These are phyloP conservation scores for Podospora tetraspora DNA, from an alignment of 495 filamentous ascomycete genomes.

Conservation along the genomic window DNA sequence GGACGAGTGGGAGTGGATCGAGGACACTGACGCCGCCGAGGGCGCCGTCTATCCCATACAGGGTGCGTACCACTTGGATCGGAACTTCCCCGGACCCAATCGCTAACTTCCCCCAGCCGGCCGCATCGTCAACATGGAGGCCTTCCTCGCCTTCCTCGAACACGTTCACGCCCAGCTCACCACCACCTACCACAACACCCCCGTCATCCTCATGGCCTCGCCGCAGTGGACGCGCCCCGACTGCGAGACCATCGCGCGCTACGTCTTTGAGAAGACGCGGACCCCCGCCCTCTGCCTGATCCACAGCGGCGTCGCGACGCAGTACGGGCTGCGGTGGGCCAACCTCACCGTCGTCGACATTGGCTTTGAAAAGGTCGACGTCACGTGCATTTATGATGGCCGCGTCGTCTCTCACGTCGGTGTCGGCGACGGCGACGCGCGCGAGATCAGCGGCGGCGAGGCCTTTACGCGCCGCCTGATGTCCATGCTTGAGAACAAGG, in stretches of 20 bases:
- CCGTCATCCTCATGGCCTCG: slow-evolving; percentile 79
- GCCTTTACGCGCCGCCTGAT: slow-evolving; percentile 74
- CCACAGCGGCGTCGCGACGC: slow-evolving; percentile 74
- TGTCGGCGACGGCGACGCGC: slow-evolving; percentile 46
- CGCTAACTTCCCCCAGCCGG: slow-evolving; percentile 45
- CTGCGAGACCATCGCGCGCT: slow-evolving; percentile 76
- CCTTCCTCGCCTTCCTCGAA: slow-evolving; percentile 83
- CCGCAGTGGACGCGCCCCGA: slow-evolving; percentile 82
- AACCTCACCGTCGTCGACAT: slow-evolving; percentile 84
- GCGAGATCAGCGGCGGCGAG: slow-evolving; percentile 76
- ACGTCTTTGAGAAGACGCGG: slow-evolving; percentile 96
- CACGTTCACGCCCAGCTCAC: slow-evolving; percentile 84
- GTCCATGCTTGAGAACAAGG: slow-evolving; percentile 61
- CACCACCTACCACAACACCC: slow-evolving; percentile 83
- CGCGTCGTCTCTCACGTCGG: slow-evolving; percentile 45
- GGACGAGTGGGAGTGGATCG: slow-evolving; percentile 60
- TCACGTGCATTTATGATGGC: slow-evolving; percentile 81
- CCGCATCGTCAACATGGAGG: slow-evolving; percentile 80
- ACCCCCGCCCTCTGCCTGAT: slow-evolving; percentile 82
- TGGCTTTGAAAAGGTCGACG: slow-evolving; percentile 82
- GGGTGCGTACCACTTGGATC: slow-evolving; percentile 26
- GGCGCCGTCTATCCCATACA: slow-evolving; percentile 84
- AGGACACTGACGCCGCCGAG: slow-evolving; percentile 80
- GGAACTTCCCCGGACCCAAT: not conserved
- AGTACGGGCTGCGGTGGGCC: slow-evolving; percentile 72